Conservation (phyloP, 163 green algal genomes). For the Volvox carteri region DNA sequence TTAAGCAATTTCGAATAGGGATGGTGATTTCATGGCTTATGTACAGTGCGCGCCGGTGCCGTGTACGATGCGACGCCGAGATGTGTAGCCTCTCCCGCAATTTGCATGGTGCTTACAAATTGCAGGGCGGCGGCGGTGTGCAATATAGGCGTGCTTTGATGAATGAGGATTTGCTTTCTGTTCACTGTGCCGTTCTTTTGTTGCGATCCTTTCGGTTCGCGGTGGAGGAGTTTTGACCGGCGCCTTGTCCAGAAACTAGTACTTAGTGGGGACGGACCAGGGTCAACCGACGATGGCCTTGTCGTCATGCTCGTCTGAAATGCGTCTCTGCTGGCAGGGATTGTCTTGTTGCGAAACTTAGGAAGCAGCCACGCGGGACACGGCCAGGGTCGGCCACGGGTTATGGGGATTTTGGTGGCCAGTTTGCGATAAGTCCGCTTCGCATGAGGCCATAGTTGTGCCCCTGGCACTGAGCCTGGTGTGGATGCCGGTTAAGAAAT, state of each 20-base stretch:
- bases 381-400: too few relatives aligned
- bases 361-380: too few relatives aligned
- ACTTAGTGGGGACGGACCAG: background rate
- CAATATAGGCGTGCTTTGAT: background rate
- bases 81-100: background rate
- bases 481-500: too few relatives aligned
- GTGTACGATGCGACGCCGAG: background rate
- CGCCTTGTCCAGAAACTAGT: background rate
- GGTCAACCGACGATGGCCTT: too few relatives aligned
- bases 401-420: too few relatives aligned
- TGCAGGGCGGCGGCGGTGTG: background rate
- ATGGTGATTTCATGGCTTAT: background rate
- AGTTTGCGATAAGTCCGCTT: too few relatives aligned
- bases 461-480: too few relatives aligned
- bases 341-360: too few relatives aligned
- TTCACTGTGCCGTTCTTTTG: slow-evolving; percentile 30
- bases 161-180: background rate
- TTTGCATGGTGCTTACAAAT: background rate
- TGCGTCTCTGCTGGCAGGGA: too few relatives aligned
- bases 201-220: background rate
- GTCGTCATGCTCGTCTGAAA: too few relatives aligned
- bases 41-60: background rate
- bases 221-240: slow-evolving; percentile 30
- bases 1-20: slow-evolving; percentile 46
- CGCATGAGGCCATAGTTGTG: too few relatives aligned